Conservation (phyloP, 495 filamentous ascomycete genomes). For the Hypoxylon cercidicola region DNA sequence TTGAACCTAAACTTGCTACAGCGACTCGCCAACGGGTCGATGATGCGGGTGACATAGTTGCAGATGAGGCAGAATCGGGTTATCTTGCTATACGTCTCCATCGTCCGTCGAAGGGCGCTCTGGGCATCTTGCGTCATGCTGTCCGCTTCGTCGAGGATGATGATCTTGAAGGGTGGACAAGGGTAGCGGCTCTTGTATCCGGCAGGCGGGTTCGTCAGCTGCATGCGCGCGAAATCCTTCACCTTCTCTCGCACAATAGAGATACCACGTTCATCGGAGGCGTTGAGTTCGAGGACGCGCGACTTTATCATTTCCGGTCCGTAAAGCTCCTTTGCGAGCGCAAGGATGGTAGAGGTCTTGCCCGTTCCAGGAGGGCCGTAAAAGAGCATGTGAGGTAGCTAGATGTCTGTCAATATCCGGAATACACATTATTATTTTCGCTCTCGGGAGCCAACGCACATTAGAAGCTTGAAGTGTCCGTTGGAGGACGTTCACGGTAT, state of each 20-base stretch:
- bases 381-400: slow-evolving; percentile 99
- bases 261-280: slow-evolving; percentile 98
- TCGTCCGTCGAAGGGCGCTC: slow-evolving; percentile 88
- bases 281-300: slow-evolving; percentile 97
- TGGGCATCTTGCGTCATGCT: slow-evolving; percentile 99
- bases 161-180: slow-evolving; percentile 98
- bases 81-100: slow-evolving; percentile 97
- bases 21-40: slow-evolving; percentile 90
- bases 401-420: slow-evolving; percentile 6
- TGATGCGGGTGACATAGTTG: slow-evolving; percentile 98
- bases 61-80: slow-evolving; percentile 97
- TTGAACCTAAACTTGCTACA: slow-evolving; percentile 99
- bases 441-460: slow-evolving; percentile 55
- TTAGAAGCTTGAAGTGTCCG: slow-evolving; percentile 95
- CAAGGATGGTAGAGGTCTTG: slow-evolving; percentile 98
- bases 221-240: slow-evolving; percentile 96
- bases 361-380: slow-evolving; percentile 98
- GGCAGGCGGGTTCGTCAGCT: slow-evolving; percentile 82
- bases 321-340: slow-evolving; percentile 95
- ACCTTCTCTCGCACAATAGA: slow-evolving; percentile 97
- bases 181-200: slow-evolving; percentile 79
- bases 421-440: not conserved
- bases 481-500: slow-evolving; percentile 91
- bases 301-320: slow-evolving; percentile 93
- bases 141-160: slow-evolving; percentile 97